A percentile compares a stretch with the other conserved stretches of the same genome.
Evolutionary conservation across 306 rosid species (phyloP).

Genomic region (Quercus cerris): DNA sequence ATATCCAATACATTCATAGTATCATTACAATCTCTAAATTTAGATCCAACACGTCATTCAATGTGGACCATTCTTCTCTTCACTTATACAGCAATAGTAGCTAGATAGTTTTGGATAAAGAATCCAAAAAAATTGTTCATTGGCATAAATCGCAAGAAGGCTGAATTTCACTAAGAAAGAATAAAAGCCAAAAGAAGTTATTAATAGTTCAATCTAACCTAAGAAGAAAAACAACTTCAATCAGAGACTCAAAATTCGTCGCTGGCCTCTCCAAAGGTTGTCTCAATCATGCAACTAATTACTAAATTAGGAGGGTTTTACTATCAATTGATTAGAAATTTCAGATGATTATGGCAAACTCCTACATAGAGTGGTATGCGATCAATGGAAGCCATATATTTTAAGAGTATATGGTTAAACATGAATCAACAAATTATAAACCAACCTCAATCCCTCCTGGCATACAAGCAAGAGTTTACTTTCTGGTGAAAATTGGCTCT

Average conservation of each 20-base stretch:
- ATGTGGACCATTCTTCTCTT: neutral
- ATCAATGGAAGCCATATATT: neutral
- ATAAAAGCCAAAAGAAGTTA: neutral
- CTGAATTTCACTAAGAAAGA: neutral
- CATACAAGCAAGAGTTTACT: conserved; percentile 79
- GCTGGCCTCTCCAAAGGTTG: neutral
- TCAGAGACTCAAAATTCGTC: neutral
- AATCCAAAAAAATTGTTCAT: neutral
- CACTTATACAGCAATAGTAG: neutral
- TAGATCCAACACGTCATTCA: neutral
- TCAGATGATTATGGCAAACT: neutral
- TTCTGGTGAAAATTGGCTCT: conserved; percentile 56
- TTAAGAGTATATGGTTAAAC: neutral
- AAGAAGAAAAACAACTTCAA: neutral
- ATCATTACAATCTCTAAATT: neutral
- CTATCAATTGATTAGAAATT: neutral
- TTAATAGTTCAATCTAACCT: neutral
- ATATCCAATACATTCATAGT: neutral
- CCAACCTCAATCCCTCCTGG: conserved; percentile 94
- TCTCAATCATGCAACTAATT: neutral
- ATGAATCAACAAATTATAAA: conserved; percentile 11
- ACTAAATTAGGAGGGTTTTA: neutral
- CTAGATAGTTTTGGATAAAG: neutral
- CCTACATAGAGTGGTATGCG: neutral
- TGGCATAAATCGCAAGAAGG: neutral